Evolutionary conservation across 352 stramenopile genomes (phyloP).

Genomic region (Sclerospora graminicola): DNA sequence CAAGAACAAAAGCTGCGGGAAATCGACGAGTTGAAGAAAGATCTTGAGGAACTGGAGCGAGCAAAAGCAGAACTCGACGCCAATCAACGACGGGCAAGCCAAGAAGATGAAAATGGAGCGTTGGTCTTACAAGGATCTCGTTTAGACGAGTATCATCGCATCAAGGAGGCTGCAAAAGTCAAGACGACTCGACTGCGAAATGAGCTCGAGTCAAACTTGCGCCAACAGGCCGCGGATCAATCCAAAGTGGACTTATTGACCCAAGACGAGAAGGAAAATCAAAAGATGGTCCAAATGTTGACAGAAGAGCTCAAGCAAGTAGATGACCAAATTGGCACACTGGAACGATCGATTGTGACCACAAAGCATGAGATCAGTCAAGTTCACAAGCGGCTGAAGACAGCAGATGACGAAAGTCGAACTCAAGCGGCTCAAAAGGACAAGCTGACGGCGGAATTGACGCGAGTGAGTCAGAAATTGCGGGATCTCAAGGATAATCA

Average conservation of each 20-base stretch:
- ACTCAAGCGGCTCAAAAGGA: conserved; percentile 49
- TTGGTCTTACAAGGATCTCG: conserved; percentile 52
- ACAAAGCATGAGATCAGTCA: conserved; percentile 49
- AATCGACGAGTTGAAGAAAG: conserved; percentile 62
- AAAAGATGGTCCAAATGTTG: conserved; percentile 55
- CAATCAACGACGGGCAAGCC: conserved; percentile 18
- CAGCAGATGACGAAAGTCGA: conserved; percentile 51
- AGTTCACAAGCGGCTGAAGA: conserved; percentile 38
- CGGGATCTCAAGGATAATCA: conserved; percentile 89
- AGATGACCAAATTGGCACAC: conserved; percentile 55
- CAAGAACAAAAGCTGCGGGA: conserved; percentile 78
- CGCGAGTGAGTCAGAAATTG: conserved; percentile 78
- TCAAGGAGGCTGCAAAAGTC: conserved; percentile 61
- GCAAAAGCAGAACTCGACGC: conserved; percentile 50
- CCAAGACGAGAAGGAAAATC: conserved; percentile 62
- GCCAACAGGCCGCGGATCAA: conserved; percentile 51
- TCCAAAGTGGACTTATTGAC: conserved; percentile 63
- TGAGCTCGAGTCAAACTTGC: conserved; percentile 57
- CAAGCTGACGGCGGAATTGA: conserved; percentile 50
- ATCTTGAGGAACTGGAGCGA: conserved; percentile 53
- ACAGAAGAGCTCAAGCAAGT: conserved; percentile 47
- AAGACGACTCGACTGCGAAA: conserved; percentile 65
- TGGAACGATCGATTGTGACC: conserved; percentile 56
- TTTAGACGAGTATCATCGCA: conserved; percentile 77
- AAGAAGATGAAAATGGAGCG: conserved; percentile 33